Evolutionary conservation across 257 asterid genomes (phyloP).

Genomic region (Capsicum chinense): DNA sequence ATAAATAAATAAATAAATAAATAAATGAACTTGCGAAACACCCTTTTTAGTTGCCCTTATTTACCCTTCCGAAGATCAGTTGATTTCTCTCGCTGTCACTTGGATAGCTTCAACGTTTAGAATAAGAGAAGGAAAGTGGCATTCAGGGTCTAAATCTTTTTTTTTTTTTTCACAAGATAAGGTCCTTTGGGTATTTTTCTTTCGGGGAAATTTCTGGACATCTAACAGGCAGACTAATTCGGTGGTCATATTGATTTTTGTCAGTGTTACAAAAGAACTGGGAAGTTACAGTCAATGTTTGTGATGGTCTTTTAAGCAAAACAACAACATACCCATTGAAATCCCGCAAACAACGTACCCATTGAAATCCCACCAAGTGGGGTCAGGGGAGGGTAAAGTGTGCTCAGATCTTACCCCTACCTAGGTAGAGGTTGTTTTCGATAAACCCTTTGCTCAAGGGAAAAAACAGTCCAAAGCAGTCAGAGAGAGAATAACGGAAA

Average conservation of each 20-base stretch:
- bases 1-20: too few relatives aligned
- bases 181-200: constrained; percentile 10
- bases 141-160: neutral
- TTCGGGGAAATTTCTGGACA: neutral
- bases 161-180: neutral
- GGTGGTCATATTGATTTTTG: neutral
- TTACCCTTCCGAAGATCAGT: neutral
- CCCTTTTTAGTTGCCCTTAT: neutral
- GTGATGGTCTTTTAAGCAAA: constrained; percentile 2
- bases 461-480: too few relatives aligned
- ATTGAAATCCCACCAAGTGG: too few relatives aligned
- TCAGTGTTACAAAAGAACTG: neutral
- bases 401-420: too few relatives aligned
- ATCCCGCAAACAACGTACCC: too few relatives aligned
- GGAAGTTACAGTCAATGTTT: neutral
- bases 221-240: neutral
- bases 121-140: constrained; percentile 18
- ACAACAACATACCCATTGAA: too few relatives aligned
- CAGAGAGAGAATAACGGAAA: too few relatives aligned
- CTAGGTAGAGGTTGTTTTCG: too few relatives aligned
- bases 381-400: too few relatives aligned
- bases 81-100: neutral
- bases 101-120: neutral
- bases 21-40: neutral
- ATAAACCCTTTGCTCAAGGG: too few relatives aligned